Evolutionary conservation across 1,284 basidiomycete species (phyloP).

Genomic region (Sanghuangporus sanghuang): DNA sequence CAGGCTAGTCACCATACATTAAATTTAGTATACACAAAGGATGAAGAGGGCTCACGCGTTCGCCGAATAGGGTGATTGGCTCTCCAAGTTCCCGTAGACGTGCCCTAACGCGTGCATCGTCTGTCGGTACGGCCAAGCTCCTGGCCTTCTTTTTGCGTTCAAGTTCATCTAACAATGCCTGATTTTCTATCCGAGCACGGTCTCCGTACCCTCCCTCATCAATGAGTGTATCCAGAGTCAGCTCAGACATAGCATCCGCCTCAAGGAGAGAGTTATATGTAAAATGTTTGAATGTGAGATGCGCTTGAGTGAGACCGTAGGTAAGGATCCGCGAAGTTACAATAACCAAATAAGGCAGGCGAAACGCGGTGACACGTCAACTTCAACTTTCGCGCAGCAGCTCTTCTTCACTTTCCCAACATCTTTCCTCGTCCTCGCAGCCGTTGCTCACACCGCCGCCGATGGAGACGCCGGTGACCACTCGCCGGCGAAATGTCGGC

Average conservation of each 20-base stretch:
- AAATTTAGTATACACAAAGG: constrained; percentile 18
- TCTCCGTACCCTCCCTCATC: constrained; percentile 72
- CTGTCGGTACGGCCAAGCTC: constrained; percentile 92
- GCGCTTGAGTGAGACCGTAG: background rate
- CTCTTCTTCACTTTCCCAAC: background rate
- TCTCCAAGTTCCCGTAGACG: constrained; percentile 90
- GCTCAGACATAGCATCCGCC: constrained; percentile 49
- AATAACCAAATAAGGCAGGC: constrained; percentile 1
- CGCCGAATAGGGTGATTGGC: constrained; percentile 96
- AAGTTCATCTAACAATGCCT: constrained; percentile 84
- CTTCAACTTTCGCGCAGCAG: background rate
- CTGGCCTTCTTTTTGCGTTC: constrained; percentile 94
- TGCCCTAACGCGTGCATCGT: constrained; percentile 88
- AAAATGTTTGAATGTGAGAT: too few relatives aligned
- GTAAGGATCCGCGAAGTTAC: background rate
- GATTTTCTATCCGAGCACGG: constrained; percentile 69
- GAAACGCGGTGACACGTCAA: constrained; percentile 3
- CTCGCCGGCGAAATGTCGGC: constrained; percentile 13
- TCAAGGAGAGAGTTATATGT: background rate
- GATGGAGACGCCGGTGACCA: constrained; percentile 16
- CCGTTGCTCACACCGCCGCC: background rate
- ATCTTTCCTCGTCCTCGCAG: background rate
- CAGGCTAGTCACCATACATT: constrained; percentile 44
- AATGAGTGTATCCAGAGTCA: constrained; percentile 66
- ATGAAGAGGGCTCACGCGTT: constrained; percentile 65